Evolutionary conservation across 2,329 filamentous ascomycete genomes (phyloP).

Genomic region (Fusarium sp.): DNA sequence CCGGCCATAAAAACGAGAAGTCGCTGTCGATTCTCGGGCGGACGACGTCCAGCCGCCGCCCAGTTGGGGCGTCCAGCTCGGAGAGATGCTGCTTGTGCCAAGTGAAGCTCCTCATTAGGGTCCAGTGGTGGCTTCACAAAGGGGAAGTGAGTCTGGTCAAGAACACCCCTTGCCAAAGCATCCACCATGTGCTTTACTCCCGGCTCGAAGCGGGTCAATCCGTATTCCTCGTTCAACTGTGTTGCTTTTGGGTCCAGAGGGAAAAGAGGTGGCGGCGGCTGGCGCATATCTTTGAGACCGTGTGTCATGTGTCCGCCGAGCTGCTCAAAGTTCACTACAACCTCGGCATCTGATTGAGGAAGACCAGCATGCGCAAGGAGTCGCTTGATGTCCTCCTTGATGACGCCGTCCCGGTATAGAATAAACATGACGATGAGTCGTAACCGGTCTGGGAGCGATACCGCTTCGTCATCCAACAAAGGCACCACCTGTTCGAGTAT

Average conservation of each 20-base stretch:
- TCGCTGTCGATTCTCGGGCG: slow-evolving; percentile 83
- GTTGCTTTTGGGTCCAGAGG: slow-evolving; percentile 67
- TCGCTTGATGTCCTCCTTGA: slow-evolving; percentile 84
- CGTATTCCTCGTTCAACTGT: slow-evolving; percentile 76
- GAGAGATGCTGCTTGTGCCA: slow-evolving; percentile 74
- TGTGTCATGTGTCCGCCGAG: slow-evolving; percentile 79
- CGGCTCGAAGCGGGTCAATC: slow-evolving; percentile 87
- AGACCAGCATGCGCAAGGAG: slow-evolving; percentile 85
- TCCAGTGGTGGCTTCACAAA: slow-evolving; percentile 76
- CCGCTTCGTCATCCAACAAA: slow-evolving; percentile 84
- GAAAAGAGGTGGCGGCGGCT: slow-evolving; percentile 74
- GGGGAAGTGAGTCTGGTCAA: slow-evolving; percentile 74
- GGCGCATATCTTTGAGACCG: slow-evolving; percentile 77
- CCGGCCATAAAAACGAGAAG: slow-evolving; percentile 95
- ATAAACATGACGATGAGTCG: slow-evolving; percentile 87
- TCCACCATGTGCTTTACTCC: slow-evolving; percentile 86
- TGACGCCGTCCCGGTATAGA: slow-evolving; percentile 84
- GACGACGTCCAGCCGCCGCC: slow-evolving; percentile 81
- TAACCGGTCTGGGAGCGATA: slow-evolving; percentile 77
- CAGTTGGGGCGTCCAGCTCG: slow-evolving; percentile 94
- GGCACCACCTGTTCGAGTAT: slow-evolving; percentile 85
- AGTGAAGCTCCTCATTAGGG: slow-evolving; percentile 65
- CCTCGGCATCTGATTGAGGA: slow-evolving; percentile 75
- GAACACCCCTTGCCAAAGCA: slow-evolving; percentile 69
- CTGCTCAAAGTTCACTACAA: slow-evolving; percentile 80